Base-by-base conservation (phyloP, 495 filamentous ascomycete species). In the Tricharina praecox region DNA sequence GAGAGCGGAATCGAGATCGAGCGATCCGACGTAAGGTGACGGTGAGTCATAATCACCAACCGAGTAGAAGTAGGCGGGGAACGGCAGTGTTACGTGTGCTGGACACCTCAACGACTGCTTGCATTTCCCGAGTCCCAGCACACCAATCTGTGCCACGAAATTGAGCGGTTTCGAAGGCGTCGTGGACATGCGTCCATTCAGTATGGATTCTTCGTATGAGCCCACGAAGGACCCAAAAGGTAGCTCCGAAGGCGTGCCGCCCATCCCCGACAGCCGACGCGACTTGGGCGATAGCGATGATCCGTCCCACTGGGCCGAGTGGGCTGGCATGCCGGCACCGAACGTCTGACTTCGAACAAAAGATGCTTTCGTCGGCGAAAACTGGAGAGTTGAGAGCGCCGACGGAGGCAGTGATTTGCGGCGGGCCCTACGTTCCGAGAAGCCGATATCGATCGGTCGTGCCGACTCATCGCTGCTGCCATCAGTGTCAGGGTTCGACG, bases 181-280 rank as follows among this genome's bases (percentile, higher is more conserved):
- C 10, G 86, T 96, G 34, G 92, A 96, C 90, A 97, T 97, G 45
- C 92, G 75, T 23, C 90, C 90, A 19, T 84, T 76, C 2, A 97
- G 67, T 42, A 97, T 95, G 2, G 85, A 94, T 63, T 97, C 90
- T 62, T 97, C 90, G 55, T 94, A 97, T 2, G 90, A 95, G 0
- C 90, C 90, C 15, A 97, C 90, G 79, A 97, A 86, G 3, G 87
- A 82, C 8, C 43, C 49, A 20, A 88, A 88, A 23, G 85, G 79
- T 18, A 87, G 69, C 39, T 61, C 58, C 3, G 58, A 60, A 2
- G 83, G 73, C 11, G 85, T 82, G 13, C 68, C 63, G 16, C 95
- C 87, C 20, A 46, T 79, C 30, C 75, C 70, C 47, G 80, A 69
- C 0, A 65, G 65, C 39, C 81, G 75, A 15, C 57, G 47, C 1